Evolutionary conservation across 169 alveolate genomes (phyloP).

Genomic region (Amoebophrya sp.): DNA sequence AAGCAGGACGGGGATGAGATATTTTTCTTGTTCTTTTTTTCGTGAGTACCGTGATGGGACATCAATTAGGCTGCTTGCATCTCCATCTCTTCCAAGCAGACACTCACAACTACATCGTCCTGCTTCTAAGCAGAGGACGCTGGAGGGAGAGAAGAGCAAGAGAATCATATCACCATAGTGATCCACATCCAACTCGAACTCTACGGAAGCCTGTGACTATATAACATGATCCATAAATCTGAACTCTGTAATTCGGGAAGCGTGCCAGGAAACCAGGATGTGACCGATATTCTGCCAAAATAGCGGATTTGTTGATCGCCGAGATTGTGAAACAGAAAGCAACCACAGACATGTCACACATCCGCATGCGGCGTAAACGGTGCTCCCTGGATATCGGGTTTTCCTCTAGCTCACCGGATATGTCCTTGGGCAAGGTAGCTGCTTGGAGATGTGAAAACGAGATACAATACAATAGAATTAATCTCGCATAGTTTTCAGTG

Average conservation of each 20-base stretch:
- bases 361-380: slow-evolving; percentile 17
- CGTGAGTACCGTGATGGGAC: too few relatives aligned
- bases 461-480: not conserved
- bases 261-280: slow-evolving; percentile 27
- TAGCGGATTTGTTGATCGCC: slow-evolving; percentile 50
- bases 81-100: too few relatives aligned
- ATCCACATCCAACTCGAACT: too few relatives aligned
- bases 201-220: too few relatives aligned
- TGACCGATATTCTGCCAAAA: slow-evolving; percentile 41
- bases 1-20: too few relatives aligned
- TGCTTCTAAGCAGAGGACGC: too few relatives aligned
- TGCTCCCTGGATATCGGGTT: slow-evolving; percentile 39
- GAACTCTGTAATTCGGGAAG: slow-evolving; percentile 51
- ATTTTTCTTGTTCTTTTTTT: too few relatives aligned
- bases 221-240: too few relatives aligned
- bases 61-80: slow-evolving; percentile 56
- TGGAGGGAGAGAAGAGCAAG: too few relatives aligned
- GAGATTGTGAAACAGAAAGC: slow-evolving; percentile 51
- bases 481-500: too few relatives aligned
- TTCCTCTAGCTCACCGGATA: slow-evolving; percentile 1
- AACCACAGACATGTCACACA: slow-evolving; percentile 53
- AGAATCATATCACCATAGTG: too few relatives aligned
- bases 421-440: not conserved
- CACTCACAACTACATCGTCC: too few relatives aligned
- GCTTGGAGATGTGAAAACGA: not conserved